Base-by-base conservation (phyloP, 2,329 filamentous ascomycete species). In the Penicillium sp. region DNA sequence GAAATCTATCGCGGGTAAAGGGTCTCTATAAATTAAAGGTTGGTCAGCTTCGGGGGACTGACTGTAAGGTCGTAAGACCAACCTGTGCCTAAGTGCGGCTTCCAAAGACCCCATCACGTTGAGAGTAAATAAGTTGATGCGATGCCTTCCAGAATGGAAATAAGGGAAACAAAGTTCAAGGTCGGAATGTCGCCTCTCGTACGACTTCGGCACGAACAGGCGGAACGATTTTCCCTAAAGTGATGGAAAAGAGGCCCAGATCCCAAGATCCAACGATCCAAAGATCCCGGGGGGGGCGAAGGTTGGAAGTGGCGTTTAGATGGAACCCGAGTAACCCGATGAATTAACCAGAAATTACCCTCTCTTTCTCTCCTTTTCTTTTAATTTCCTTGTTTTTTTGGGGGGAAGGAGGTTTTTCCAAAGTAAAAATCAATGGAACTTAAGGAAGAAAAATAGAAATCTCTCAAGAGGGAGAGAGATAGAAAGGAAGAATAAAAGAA, bases 1-100 rank as follows among this genome's bases (percentile, higher is more conserved):
- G 59, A 75, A 76, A 57, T 70, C 74, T 52, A 80, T 75, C 5
- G 78, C 73, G 51, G 78, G 77, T 36, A 79, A 69, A 65, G 74
- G 73, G 62, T 77, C 74, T 66, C 77, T 79, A 60, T 59, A 6
- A 27, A 38, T 41, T 3, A 50, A 39, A 57, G 33, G 31, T 12
- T 25, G 15, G 62, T 75, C 55, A 75, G 70, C 58, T 61, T 57
- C 54, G 43, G 29, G 15, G 1, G 17, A 53, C 33, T 27, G 42
- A 60, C 25, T 17, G 35, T n/a, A 56, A 53, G 41, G 49, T 56
- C n/a, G 47, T 42, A 23, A 56, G 61, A 72, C 70, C 50, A 65
- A 74, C 74, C 73, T 75, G 61, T 74, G 68, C 65, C 72, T 72
- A 58, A 68, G 62, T 55, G 67, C 70, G 59, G 70, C 67, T 69